These are phyloP conservation scores for Hyphodiscus sp. DNA, from an alignment of 2,329 filamentous ascomycete species.

Conservation along the genomic window DNA sequence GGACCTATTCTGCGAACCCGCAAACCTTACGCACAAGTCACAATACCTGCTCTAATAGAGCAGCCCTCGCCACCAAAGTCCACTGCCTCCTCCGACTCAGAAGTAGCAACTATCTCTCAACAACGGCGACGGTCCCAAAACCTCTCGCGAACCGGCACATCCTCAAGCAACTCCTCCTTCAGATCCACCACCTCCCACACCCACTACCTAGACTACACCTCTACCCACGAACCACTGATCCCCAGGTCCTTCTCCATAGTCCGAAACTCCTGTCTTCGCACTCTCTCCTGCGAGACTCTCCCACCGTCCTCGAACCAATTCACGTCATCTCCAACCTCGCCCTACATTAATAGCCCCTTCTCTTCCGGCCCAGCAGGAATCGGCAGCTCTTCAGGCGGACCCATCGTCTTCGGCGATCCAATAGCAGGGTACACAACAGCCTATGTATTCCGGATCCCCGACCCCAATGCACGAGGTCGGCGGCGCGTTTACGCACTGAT, in stretches of 20 bases:
- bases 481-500: slow-evolving; percentile 65
- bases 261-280: slow-evolving; percentile 59
- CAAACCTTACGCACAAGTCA: slow-evolving; percentile 53
- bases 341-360: slow-evolving; percentile 34
- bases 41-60: slow-evolving; percentile 26
- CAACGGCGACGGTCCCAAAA: slow-evolving; percentile 13
- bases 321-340: slow-evolving; percentile 34
- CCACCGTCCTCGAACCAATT: slow-evolving; percentile 42
- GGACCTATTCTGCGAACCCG: slow-evolving; percentile 54
- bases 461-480: slow-evolving; percentile 60
- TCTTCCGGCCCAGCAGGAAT: slow-evolving; percentile 33
- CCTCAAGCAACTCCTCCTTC: slow-evolving; percentile 33
- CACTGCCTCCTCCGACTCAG: slow-evolving; percentile 22
- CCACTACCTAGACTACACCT: slow-evolving; percentile 63
- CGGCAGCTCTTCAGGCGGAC: slow-evolving; percentile 52
- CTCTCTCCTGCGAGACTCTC: slow-evolving; percentile 59
- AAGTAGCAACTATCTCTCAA: slow-evolving; percentile 17
- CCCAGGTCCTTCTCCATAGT: slow-evolving; percentile 60
- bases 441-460: slow-evolving; percentile 64
- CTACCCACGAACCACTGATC: slow-evolving; percentile 57
- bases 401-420: slow-evolving; percentile 63
- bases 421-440: slow-evolving; percentile 61
- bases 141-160: slow-evolving; percentile 17
- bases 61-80: slow-evolving; percentile 26
- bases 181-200: slow-evolving; percentile 45